Percentiles rank a stretch among this genome's conserved stretches.
These are phyloP conservation scores for Microsporum audouinii DNA, from an alignment of 2,329 filamentous ascomycete genomes.

Conservation along the genomic window DNA sequence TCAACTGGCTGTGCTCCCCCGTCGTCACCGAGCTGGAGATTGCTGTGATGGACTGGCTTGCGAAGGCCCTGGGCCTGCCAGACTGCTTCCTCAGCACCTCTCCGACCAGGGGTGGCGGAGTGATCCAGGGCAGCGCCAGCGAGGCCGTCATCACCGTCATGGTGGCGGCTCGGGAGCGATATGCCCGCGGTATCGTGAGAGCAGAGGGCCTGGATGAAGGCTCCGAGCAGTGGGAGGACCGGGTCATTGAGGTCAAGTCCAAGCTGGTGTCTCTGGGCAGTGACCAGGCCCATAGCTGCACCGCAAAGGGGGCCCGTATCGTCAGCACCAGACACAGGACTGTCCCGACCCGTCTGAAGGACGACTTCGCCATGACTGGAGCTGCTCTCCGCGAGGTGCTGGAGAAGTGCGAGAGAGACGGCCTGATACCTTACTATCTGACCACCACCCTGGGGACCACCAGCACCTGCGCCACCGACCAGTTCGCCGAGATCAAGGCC, in stretches of 20 bases:
- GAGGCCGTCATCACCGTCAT: conserved; percentile 80
- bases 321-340: conserved; percentile 70
- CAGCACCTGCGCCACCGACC: conserved; percentile 75
- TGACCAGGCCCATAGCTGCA: conserved; percentile 68
- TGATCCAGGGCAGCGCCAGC: conserved; percentile 86
- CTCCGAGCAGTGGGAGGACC: conserved; percentile 54
- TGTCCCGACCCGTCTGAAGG: conserved; percentile 50
- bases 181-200: conserved; percentile 51
- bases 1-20: conserved; percentile 95
- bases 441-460: conserved; percentile 79
- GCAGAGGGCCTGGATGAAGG: conserved; percentile 36
- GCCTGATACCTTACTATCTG: conserved; percentile 75
- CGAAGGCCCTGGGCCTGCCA: conserved; percentile 61
- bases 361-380: conserved; percentile 61
- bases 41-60: conserved; percentile 84
- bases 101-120: conserved; percentile 59
- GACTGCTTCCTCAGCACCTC: conserved; percentile 61
- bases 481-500: conserved; percentile 57
- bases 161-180: conserved; percentile 75
- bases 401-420: conserved; percentile 52
- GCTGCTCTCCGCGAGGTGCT: conserved; percentile 50
- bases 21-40: conserved; percentile 91
- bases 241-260: conserved; percentile 53
- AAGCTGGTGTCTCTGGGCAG: conserved; percentile 71
- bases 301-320: conserved; percentile 77